These are phyloP conservation scores for Fusarium nurragi DNA, from an alignment of 2,329 filamentous ascomycete species.

Conservation along the genomic window DNA sequence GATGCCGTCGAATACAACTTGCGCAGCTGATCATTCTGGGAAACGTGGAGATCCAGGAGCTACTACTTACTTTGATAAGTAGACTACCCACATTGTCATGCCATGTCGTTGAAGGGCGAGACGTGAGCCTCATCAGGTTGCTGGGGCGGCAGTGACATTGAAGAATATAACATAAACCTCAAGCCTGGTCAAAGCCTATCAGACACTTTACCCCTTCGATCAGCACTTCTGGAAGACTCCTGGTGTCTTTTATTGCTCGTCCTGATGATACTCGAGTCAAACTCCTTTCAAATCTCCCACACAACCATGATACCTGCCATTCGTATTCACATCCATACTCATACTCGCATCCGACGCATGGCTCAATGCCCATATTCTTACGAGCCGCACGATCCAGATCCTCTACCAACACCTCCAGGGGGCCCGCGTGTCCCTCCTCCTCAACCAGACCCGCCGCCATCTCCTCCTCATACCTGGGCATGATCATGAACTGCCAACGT, in stretches of 20 bases:
- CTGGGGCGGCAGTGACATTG: constrained; percentile 9
- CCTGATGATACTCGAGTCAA: background rate
- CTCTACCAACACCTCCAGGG: constrained; percentile 44
- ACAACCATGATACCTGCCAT: constrained; percentile 15
- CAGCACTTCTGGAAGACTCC: background rate
- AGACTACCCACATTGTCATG: constrained; percentile 28
- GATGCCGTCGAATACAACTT: constrained; percentile 33
- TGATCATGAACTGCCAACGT: background rate
- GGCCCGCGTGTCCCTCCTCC: constrained; percentile 45
- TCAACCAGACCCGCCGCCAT: constrained; percentile 43
- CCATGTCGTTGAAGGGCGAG: constrained; percentile 27
- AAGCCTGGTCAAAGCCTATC: constrained; percentile 9
- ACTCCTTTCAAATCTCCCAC: background rate
- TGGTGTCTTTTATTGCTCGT: background rate
- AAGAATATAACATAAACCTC: constrained; percentile 38
- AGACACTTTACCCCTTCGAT: background rate
- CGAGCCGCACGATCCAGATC: constrained; percentile 36
- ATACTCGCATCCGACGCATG: background rate
- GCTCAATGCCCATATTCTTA: constrained; percentile 6
- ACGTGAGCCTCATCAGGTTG: constrained; percentile 37
- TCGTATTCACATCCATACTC: background rate
- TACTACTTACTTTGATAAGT: constrained; percentile 8
- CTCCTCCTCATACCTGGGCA: constrained; percentile 40
- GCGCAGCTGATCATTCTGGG: constrained; percentile 36
- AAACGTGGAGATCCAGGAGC: constrained; percentile 28